Percentiles rank a stretch among this genome's conserved stretches.
Evolutionary conservation across 495 filamentous ascomycete genomes (phyloP).

Genomic region (Astrothelium macrocarpum): DNA sequence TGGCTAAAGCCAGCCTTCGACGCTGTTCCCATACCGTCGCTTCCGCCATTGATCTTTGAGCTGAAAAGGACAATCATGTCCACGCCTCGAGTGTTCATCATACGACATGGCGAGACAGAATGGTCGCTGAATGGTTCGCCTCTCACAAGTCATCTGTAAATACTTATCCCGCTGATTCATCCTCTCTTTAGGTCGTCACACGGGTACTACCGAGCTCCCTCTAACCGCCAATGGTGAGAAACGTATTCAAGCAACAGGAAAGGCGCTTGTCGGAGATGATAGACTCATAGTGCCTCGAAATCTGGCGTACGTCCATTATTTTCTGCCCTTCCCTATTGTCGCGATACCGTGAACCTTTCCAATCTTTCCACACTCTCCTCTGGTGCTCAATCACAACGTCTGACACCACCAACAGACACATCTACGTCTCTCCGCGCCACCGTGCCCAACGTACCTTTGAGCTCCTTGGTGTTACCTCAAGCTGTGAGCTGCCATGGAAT

Average conservation of each 20-base stretch:
- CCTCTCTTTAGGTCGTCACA: constrained; percentile 51
- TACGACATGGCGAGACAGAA: constrained; percentile 92
- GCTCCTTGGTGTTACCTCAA: constrained; percentile 57
- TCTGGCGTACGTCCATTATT: constrained; percentile 58
- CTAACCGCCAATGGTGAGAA: constrained; percentile 82
- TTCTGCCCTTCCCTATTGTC: neutral
- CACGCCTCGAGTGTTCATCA: constrained; percentile 78
- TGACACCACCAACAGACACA: constrained; percentile 20
- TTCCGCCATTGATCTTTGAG: neutral
- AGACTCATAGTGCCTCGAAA: constrained; percentile 77
- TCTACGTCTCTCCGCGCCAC: constrained; percentile 77
- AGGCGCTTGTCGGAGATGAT: constrained; percentile 73
- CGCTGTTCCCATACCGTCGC: neutral
- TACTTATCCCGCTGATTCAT: neutral
- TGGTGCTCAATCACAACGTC: neutral
- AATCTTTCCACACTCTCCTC: neutral
- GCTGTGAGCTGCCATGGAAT: constrained; percentile 46
- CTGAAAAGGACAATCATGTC: constrained; percentile 31
- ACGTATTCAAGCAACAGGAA: constrained; percentile 69
- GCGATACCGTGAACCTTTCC: neutral
- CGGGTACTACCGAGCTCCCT: constrained; percentile 74
- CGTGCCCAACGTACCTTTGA: constrained; percentile 83
- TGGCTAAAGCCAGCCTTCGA: neutral
- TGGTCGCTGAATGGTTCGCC: constrained; percentile 76
- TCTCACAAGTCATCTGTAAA: neutral